Base-by-base conservation (phyloP, 768 basidiomycete species). In the Podaxis pistillaris region DNA sequence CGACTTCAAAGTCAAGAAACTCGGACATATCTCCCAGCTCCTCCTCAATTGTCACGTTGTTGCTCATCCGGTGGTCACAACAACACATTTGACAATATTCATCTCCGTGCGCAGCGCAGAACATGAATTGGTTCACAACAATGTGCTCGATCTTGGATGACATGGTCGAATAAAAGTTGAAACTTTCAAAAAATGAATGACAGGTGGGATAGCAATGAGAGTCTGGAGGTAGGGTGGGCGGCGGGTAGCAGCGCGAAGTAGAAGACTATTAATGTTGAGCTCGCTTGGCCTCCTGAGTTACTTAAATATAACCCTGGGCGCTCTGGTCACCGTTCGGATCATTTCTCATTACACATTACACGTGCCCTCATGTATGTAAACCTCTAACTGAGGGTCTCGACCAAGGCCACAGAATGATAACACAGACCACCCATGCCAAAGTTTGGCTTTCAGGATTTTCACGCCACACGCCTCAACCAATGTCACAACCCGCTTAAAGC, bases 11-110 rank as follows among this genome's bases (percentile, higher is more conserved):
- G 30, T 64, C 40, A 62, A 67, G 51, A 53, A 56, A 60, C 44
- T 68, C 65, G 15, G 59, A 59, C 40, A 69, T 58, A 6, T 70
- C 67, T 9, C 63, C 63, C 24, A 74, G 41, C 28, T 73, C 65
- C 22, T 73, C 69, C 24, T 72, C 67, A 47, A 75, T 70, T n/a
- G 60, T 66, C 36, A 67, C 62, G 64, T 75, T 76, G 63, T 78
- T 78, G 37, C 65, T 65, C 64, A 73, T 66, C 22, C 75, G 70
- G 62, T 75, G 71, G 64, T 76, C 76, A 56, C 68, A 73, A 58
- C 41, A 69, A 60, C 76, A 77, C 26, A 13, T 37, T 47, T 68
- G 65, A 50, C 75, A 77, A 41, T 66, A 65, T 62, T 77, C 75
- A 19, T 68, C 68, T 33, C 76, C 75, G 49, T 77, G 76, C 24